Percentiles rank a stretch among this genome's conserved stretches.
Conservation (phyloP, 176 grass and related monocot genomes). For the Oryza brachyantha region DNA sequence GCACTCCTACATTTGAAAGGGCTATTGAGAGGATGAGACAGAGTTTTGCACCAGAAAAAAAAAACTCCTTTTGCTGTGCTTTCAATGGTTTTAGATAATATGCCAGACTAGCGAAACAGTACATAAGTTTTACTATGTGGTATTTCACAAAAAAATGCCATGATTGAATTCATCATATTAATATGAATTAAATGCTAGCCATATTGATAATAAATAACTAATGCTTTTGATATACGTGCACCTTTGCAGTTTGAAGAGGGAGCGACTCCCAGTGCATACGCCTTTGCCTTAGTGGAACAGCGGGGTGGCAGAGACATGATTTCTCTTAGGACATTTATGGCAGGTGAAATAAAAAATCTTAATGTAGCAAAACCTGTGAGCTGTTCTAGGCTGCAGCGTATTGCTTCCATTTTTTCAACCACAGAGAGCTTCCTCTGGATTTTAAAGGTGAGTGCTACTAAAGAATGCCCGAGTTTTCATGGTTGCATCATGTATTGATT, state of each 20-base stretch:
- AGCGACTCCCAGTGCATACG: conserved; percentile 60
- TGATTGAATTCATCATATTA: background rate
- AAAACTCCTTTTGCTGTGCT: background rate
- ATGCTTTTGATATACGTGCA: conserved; percentile 14
- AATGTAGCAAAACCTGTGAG: conserved; percentile 58
- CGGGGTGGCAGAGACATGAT: conserved; percentile 58
- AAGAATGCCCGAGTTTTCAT: conserved; percentile 2
- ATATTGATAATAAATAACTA: background rate
- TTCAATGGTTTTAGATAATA: background rate
- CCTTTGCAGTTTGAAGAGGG: conserved; percentile 70
- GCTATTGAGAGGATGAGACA: background rate
- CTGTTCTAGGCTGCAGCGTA: conserved; percentile 52
- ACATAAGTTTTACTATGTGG: background rate
- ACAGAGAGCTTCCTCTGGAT: conserved; percentile 53
- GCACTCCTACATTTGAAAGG: conserved; percentile 1
- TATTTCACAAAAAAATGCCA: background rate
- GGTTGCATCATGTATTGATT: background rate
- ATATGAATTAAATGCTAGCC: background rate
- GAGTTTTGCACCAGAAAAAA: background rate
- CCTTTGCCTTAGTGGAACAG: conserved; percentile 89
- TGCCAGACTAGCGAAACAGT: background rate
- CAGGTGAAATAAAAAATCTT: conserved; percentile 62
- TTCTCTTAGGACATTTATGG: conserved; percentile 68
- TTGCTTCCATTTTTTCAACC: conserved; percentile 54
- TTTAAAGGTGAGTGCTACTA: conserved; percentile 57